phyloP scores from a whole-genome alignment of 2,329 filamentous ascomycete species.

The Ramularia endophylla region DNA sequence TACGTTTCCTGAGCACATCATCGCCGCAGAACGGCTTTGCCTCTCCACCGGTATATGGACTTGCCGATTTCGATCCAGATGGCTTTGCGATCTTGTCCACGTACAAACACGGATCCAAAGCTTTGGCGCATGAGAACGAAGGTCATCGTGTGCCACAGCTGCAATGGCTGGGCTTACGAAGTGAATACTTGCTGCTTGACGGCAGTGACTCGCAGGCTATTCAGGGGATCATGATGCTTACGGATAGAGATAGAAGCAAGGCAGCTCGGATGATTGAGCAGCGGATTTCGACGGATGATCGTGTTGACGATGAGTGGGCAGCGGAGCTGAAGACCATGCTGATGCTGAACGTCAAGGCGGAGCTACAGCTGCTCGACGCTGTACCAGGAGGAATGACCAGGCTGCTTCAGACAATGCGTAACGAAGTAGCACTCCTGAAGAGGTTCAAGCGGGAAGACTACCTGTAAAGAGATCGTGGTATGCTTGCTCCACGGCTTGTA shows the following conservation, averaged over 20 bases:
- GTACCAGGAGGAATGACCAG: conserved; percentile 19
- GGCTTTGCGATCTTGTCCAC: conserved; percentile 68
- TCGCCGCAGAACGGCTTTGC: conserved; percentile 40
- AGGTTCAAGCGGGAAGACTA: too few relatives aligned
- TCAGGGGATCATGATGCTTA: conserved; percentile 47
- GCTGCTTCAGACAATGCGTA: conserved; percentile 11
- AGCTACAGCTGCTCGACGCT: conserved; percentile 55
- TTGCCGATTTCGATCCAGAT: conserved; percentile 73
- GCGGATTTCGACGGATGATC: not conserved
- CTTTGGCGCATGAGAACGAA: conserved; percentile 54
- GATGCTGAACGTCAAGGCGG: conserved; percentile 66
- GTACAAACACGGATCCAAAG: conserved; percentile 64
- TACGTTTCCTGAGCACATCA: conserved; percentile 48
- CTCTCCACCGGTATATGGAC: conserved; percentile 50
- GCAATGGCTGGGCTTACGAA: conserved; percentile 59
- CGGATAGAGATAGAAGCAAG: conserved; percentile 51
- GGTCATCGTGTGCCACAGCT: conserved; percentile 47
- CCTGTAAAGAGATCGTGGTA: too few relatives aligned
- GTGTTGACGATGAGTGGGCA: conserved; percentile 11
- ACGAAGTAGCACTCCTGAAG: too few relatives aligned
- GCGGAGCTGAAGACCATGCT: conserved; percentile 67
- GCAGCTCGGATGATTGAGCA: conserved; percentile 48
- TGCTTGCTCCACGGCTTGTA: too few relatives aligned
- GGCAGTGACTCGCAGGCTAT: conserved; percentile 21
- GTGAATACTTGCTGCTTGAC: conserved; percentile 26